phyloP scores from a whole-genome alignment of 164 flowering plant species.

The Hamamelis virginiana region DNA sequence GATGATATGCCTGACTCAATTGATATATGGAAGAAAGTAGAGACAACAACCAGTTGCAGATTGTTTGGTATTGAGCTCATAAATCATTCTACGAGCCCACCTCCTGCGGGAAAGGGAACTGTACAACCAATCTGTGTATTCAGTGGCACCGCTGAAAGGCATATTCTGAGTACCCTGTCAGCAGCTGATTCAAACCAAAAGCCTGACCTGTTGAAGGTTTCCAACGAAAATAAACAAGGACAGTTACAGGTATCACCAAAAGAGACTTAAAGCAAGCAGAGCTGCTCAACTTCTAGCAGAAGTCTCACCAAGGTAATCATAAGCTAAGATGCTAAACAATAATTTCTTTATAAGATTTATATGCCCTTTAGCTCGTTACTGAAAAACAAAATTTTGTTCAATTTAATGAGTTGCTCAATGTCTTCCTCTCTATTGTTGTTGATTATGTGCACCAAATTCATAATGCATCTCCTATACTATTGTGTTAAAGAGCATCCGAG shows the following conservation, averaged over 20 bases:
- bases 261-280: slow-evolving; percentile 53
- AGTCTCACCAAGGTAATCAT: slow-evolving; percentile 79
- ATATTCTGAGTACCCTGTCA: slow-evolving; percentile 24
- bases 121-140: slow-evolving; percentile 14
- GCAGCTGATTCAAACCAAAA: slow-evolving; percentile 55
- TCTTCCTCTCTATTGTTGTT: no score
- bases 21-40: slow-evolving; percentile 36
- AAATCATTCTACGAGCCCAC: slow-evolving; percentile 15
- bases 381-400: no score
- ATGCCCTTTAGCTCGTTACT: no score
- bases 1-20: slow-evolving; percentile 19
- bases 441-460: no score
- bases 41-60: slow-evolving; percentile 36
- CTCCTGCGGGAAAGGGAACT: slow-evolving; percentile 22
- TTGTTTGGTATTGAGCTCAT: slow-evolving; percentile 63
- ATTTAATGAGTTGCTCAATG: no score
- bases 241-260: slow-evolving; percentile 30
- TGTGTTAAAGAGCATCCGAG: no score
- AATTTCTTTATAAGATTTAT: no score
- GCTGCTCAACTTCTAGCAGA: slow-evolving; percentile 42
- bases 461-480: no score
- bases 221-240: slow-evolving; percentile 42
- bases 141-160: slow-evolving; percentile 31
- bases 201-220: slow-evolving; percentile 48
- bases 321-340: not conserved